Conservation (phyloP, 331 rosid species). For the Arachis monticola region DNA sequence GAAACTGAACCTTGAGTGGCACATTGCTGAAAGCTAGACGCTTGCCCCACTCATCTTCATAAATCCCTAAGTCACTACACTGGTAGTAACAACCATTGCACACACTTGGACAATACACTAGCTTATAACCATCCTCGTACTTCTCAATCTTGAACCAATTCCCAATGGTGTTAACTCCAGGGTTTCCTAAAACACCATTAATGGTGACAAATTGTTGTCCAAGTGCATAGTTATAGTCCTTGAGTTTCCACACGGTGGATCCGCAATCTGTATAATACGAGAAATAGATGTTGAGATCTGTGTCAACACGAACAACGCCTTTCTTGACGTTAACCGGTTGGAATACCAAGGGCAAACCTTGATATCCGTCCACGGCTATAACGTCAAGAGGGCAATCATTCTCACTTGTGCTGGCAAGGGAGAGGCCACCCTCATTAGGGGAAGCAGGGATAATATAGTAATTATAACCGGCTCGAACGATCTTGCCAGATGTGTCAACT, state of each 20-base stretch:
- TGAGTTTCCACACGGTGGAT: conserved; percentile 54
- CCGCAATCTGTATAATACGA: conserved; percentile 11
- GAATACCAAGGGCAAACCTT: conserved; percentile 38
- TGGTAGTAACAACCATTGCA: conserved; percentile 38
- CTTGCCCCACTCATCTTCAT: conserved; percentile 28
- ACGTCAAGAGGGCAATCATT: conserved; percentile 49
- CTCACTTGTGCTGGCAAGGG: conserved; percentile 18
- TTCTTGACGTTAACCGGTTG: conserved; percentile 39
- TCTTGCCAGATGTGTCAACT: conserved; percentile 45
- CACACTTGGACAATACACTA: conserved; percentile 52
- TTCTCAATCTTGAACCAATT: conserved; percentile 67
- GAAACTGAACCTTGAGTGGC: conserved; percentile 14
- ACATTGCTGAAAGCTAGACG: conserved; percentile 48
- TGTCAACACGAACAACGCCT: conserved; percentile 40
- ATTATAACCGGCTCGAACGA: conserved; percentile 23
- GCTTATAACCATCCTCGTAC: conserved; percentile 42
- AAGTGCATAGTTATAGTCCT: not conserved
- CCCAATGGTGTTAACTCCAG: conserved; percentile 32
- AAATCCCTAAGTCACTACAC: conserved; percentile 50
- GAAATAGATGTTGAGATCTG: conserved; percentile 58
- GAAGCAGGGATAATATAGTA: conserved; percentile 47
- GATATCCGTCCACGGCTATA: conserved; percentile 23
- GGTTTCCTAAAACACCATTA: conserved; percentile 51
- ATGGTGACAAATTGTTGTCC: conserved; percentile 44
- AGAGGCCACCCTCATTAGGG: conserved; percentile 35